These are phyloP conservation scores for Aspergillus carbonarius DNA, from an alignment of 2,329 filamentous ascomycete species.

Conservation along the genomic window DNA sequence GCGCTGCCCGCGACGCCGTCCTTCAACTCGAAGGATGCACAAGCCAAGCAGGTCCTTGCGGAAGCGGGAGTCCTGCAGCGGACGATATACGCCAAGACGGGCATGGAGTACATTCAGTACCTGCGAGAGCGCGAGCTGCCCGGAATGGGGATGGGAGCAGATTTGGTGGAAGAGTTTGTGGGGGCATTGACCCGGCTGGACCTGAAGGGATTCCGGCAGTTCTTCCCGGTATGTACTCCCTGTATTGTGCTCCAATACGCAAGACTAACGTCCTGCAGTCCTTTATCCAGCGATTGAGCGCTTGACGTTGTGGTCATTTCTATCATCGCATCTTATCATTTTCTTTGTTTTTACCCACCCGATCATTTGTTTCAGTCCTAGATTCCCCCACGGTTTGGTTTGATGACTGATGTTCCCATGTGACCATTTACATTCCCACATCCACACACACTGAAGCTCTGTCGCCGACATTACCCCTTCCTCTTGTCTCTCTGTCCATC, in stretches of 20 bases:
- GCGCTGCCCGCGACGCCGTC: constrained; percentile 74
- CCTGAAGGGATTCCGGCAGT: constrained; percentile 48
- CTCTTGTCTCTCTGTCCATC: background rate
- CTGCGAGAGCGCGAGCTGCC: constrained; percentile 47
- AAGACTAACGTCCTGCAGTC: constrained; percentile 27
- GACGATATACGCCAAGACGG: constrained; percentile 86
- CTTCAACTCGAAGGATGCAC: constrained; percentile 84
- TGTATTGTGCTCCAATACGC: background rate
- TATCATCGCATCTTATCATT: constrained; percentile 10
- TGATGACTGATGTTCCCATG: constrained; percentile 26
- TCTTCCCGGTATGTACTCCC: constrained; percentile 45
- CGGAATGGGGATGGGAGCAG: constrained; percentile 48
- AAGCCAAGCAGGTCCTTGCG: constrained; percentile 80
- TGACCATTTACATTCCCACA: constrained; percentile 12
- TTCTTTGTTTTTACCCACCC: constrained; percentile 5
- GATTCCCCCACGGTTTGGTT: constrained; percentile 30
- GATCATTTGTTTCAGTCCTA: constrained; percentile 18
- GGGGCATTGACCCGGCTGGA: constrained; percentile 46
- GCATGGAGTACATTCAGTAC: constrained; percentile 68
- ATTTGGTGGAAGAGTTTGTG: constrained; percentile 49
- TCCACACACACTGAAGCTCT: constrained; percentile 8
- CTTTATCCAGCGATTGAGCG: constrained; percentile 48
- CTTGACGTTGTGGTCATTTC: constrained; percentile 29
- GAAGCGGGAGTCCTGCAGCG: constrained; percentile 88
- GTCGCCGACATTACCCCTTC: constrained; percentile 8